These are phyloP conservation scores for Calonectria fujianensis DNA, from an alignment of 2,329 filamentous ascomycete species.

Conservation along the genomic window DNA sequence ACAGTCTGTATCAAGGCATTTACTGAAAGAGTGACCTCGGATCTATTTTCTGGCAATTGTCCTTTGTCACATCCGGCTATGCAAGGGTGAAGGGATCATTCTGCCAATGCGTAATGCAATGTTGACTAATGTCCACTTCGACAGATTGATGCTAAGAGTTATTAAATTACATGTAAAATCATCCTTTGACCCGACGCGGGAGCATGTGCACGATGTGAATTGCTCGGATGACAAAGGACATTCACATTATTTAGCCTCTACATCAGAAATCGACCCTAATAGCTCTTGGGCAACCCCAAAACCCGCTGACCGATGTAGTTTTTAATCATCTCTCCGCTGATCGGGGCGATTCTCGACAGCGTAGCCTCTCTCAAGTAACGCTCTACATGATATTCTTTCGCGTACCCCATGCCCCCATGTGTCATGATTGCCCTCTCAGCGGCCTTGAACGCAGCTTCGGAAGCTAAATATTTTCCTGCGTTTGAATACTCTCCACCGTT, in stretches of 20 bases:
- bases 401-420: slow-evolving; percentile 41
- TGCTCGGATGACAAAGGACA: no score
- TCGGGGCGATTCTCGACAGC: slow-evolving; percentile 34
- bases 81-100: no score
- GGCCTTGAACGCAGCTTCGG: slow-evolving; percentile 40
- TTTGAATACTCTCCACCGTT: slow-evolving; percentile 39
- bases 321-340: slow-evolving; percentile 44
- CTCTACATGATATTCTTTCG: slow-evolving; percentile 42
- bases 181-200: no score
- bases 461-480: slow-evolving; percentile 38
- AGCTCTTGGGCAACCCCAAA: slow-evolving; percentile 35
- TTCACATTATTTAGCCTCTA: no score
- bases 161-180: no score
- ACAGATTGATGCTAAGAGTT: no score
- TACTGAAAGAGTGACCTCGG: neutral
- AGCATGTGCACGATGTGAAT: no score
- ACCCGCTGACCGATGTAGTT: slow-evolving; percentile 39
- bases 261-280: neutral
- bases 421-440: slow-evolving; percentile 40
- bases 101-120: no score
- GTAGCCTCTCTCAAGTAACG: slow-evolving; percentile 36
- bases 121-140: no score
- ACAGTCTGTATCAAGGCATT: neutral
- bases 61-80: neutral
- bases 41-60: neutral